phyloP scores from a whole-genome alignment of 495 filamentous ascomycete genomes.

The Penicillium coffeae region DNA sequence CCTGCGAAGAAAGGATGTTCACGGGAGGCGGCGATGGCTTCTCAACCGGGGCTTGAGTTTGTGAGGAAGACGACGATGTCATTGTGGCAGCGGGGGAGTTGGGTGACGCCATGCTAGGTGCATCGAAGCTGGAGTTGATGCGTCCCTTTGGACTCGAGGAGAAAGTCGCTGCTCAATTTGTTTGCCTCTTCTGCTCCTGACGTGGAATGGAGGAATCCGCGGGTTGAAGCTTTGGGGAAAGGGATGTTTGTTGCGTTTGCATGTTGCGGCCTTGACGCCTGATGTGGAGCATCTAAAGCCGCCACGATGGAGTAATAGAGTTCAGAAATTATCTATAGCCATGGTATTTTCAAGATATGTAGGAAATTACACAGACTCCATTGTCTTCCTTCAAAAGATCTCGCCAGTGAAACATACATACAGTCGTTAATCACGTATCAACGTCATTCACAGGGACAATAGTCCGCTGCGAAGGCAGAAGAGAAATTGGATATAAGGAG shows the following conservation, averaged over 20 bases:
- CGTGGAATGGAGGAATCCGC: no score
- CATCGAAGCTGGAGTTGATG: background rate
- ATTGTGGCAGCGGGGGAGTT: slow-evolving; percentile 10
- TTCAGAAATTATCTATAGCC: background rate
- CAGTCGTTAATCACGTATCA: slow-evolving; percentile 24
- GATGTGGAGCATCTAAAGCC: no score
- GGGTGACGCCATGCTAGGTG: slow-evolving; percentile 22
- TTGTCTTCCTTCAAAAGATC: background rate
- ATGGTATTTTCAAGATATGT: no score
- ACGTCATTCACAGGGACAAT: slow-evolving; percentile 9
- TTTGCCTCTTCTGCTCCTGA: no score
- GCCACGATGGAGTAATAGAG: no score
- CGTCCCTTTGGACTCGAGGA: no score
- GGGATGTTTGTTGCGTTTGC: background rate
- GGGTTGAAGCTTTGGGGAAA: no score
- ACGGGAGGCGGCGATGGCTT: slow-evolving; percentile 28
- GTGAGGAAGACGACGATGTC: slow-evolving; percentile 8
- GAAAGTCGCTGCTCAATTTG: no score
- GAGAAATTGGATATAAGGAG: background rate
- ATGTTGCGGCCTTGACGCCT: background rate
- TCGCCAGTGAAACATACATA: slow-evolving; percentile 8
- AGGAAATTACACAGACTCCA: slow-evolving; percentile 7
- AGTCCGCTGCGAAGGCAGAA: background rate
- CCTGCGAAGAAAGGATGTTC: slow-evolving; percentile 44
- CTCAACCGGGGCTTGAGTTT: slow-evolving; percentile 24